Evolutionary conservation across 2,329 filamentous ascomycete genomes (phyloP).

Genomic region (Fusarium piperis): DNA sequence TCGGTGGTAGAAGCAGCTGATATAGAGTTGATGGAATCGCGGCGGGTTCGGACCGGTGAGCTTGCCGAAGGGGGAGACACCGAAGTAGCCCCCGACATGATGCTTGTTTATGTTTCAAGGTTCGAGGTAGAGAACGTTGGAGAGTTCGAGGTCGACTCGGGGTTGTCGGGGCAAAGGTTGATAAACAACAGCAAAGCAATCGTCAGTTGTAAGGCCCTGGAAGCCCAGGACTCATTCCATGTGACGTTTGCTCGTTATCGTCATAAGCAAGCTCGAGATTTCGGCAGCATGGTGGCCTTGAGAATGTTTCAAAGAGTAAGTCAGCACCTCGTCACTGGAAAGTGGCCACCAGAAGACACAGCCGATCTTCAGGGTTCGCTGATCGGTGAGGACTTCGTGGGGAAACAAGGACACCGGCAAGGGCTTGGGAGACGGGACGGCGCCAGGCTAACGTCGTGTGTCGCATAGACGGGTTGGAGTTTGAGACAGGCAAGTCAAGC

Average conservation of each 20-base stretch:
- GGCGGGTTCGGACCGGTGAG: conserved; percentile 49
- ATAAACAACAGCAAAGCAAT: background rate
- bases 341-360: conserved; percentile 9
- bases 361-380: conserved; percentile 41
- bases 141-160: background rate
- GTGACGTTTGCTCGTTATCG: conserved; percentile 20
- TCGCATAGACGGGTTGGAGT: background rate
- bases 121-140: background rate
- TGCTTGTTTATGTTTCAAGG: conserved; percentile 6
- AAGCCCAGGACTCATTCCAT: conserved; percentile 15
- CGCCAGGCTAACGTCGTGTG: conserved; percentile 3
- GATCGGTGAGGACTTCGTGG: conserved; percentile 33
- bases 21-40: conserved; percentile 53
- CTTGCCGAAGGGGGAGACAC: conserved; percentile 43
- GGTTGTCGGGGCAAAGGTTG: background rate
- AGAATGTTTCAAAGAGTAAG: conserved; percentile 15
- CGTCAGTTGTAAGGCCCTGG: conserved; percentile 1
- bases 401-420: conserved; percentile 13
- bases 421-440: conserved; percentile 12
- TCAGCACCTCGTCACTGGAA: conserved; percentile 21
- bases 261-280: conserved; percentile 19
- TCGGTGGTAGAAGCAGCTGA: conserved; percentile 59
- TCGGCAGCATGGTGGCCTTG: conserved; percentile 35
- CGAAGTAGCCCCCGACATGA: conserved; percentile 43
- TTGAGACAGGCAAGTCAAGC: conserved; percentile 17